Evolutionary conservation across 345 rosid genomes (phyloP), one percentile per base, ranked within the genome.

Genomic region (Eucalyptus erythrocorys): DNA sequence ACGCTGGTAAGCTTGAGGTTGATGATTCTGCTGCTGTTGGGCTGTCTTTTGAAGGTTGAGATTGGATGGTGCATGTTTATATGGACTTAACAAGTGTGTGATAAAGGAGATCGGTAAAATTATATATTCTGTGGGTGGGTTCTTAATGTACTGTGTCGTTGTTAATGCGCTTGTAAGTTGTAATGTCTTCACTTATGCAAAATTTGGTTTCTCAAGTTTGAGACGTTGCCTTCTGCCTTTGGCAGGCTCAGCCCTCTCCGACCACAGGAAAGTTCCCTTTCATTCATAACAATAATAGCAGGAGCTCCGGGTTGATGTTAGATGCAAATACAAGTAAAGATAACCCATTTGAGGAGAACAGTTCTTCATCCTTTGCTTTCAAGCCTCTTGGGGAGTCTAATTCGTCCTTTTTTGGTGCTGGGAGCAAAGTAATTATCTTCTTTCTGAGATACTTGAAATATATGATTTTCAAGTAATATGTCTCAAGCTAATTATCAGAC

Each of bases 201-300:
- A 42, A 19, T 32, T 55, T 40, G 50, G 79, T 40, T 48, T 45
- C 86, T 55, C 64, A 88, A 47, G 88, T 50, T 79, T 90, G 85
- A 30, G 68, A 85, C 49, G 42, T 85, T 66, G 85, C 37, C 32
- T 92, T 27, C 88, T 32, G 49, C 22, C 86, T 88, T 89, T 76
- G 84, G 88, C 94, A 98, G 99, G 99, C 94, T 88, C 98, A 97
- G 90, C 96, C 96, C 34, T 97, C 99, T 90, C 99, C 99, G 9
- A 97, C 99, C 48, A 96, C 99, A 8, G 99, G 99, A 87, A 96
- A 94, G 53, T 95, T 96, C 88, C 91, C 96, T 19, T 96, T 96
- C 90, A 55, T 95, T 68, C 94, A 96, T 6, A 92, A 93, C 91
- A 89, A 87, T 30, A 90, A 88, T 89, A 86, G 85, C 81, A 93